Conservation (phyloP, 495 filamentous ascomycete genomes). For the Bathelium albidoporum region DNA sequence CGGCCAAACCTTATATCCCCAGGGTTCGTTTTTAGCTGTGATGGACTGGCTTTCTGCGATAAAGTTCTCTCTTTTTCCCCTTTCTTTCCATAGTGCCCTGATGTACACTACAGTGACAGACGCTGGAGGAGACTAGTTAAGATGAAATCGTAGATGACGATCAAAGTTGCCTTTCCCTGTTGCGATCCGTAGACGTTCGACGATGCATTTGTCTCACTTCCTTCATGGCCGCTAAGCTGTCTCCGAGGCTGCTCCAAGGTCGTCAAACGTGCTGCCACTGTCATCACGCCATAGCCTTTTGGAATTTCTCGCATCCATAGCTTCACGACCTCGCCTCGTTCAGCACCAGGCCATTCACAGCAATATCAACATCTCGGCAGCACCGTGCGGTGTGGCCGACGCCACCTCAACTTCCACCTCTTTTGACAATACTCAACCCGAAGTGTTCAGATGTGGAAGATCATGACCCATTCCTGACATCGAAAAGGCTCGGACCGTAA, state of each 20-base stretch:
- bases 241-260: too few species aligned
- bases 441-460: neutral
- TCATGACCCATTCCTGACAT: too few species aligned
- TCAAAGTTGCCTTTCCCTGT: too few species aligned
- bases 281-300: too few species aligned
- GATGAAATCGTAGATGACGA: too few species aligned
- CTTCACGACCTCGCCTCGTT: too few species aligned
- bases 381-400: neutral
- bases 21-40: neutral
- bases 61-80: neutral
- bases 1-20: neutral
- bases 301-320: too few species aligned
- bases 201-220: too few species aligned
- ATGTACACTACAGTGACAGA: neutral
- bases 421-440: neutral
- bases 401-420: neutral
- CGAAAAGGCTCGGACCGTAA: neutral
- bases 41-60: neutral
- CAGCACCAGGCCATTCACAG: neutral
- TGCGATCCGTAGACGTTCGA: too few species aligned
- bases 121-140: too few species aligned
- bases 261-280: too few species aligned
- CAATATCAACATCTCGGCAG: neutral
- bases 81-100: neutral
- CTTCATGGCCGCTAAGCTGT: too few species aligned